These are phyloP conservation scores for Xylariaceae sp. DNA, from an alignment of 2,329 filamentous ascomycete species.

Conservation along the genomic window DNA sequence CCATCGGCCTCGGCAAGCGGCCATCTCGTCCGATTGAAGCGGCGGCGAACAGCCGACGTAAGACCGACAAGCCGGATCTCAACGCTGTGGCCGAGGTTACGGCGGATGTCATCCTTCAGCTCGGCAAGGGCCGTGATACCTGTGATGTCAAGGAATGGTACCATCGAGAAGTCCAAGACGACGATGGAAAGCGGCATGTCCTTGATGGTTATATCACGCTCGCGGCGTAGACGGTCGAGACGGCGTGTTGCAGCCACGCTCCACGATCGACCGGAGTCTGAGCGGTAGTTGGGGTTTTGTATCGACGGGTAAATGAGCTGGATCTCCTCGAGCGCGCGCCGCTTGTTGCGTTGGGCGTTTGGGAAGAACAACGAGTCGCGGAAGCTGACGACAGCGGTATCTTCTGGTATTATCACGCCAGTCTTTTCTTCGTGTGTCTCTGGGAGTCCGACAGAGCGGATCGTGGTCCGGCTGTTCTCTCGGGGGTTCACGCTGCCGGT, in stretches of 20 bases:
- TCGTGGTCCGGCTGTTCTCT: conserved; percentile 26
- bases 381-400: conserved; percentile 54
- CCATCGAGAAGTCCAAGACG: conserved; percentile 28
- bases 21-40: conserved; percentile 29
- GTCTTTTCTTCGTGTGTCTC: conserved; percentile 22
- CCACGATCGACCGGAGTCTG: conserved; percentile 26
- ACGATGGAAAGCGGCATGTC: conserved; percentile 27
- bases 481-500: conserved; percentile 5
- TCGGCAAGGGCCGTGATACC: conserved; percentile 29
- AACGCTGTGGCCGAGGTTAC: conserved; percentile 25
- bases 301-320: conserved; percentile 30
- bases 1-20: conserved; percentile 24
- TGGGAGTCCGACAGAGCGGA: neutral
- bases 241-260: conserved; percentile 28
- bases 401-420: conserved; percentile 35
- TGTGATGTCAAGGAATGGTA: conserved; percentile 30
- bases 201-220: conserved; percentile 20
- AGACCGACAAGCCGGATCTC: conserved; percentile 28
- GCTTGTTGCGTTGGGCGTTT: conserved; percentile 48
- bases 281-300: conserved; percentile 20
- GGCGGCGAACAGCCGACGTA: conserved; percentile 16
- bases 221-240: conserved; percentile 25
- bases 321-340: conserved; percentile 26
- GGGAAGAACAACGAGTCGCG: conserved; percentile 57
- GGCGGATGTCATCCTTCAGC: conserved; percentile 29